Conservation (phyloP, 23 red algal genomes). For the Gracilaria caudata region DNA sequence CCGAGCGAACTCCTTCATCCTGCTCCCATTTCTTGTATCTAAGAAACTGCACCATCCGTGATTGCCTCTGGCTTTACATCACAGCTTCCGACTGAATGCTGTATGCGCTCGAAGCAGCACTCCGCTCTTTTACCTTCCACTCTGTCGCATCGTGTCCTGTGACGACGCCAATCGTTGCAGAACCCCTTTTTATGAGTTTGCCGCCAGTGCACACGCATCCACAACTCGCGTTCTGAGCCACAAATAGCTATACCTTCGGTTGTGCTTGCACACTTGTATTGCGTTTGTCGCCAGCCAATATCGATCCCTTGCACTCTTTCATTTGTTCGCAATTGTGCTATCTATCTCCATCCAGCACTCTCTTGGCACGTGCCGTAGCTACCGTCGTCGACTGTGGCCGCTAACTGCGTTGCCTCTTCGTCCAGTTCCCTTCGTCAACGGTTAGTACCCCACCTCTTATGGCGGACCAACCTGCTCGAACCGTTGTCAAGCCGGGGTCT, state of each 20-base stretch:
- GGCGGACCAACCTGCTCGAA: background rate
- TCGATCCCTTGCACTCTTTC: background rate
- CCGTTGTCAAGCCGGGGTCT: constrained; percentile 32
- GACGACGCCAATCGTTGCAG: background rate
- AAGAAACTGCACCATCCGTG: no score
- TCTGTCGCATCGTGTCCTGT: no score
- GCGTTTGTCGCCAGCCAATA: background rate
- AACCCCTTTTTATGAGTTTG: background rate
- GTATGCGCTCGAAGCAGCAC: no score
- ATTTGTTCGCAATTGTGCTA: background rate
- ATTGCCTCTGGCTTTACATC: no score
- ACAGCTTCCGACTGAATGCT: no score
- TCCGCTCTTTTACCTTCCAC: background rate
- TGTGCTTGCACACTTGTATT: background rate
- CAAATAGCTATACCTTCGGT: background rate
- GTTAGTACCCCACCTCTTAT: background rate
- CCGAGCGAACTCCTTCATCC: no score
- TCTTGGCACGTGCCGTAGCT: no score
- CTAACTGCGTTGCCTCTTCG: no score
- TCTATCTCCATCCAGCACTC: no score
- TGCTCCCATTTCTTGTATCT: no score
- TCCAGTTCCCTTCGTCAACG: background rate
- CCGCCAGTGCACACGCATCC: background rate
- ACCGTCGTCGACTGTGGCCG: no score
- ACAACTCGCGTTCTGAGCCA: background rate